Conservation (phyloP, 2,329 filamentous ascomycete genomes). For the Fusarium drepaniforme region DNA sequence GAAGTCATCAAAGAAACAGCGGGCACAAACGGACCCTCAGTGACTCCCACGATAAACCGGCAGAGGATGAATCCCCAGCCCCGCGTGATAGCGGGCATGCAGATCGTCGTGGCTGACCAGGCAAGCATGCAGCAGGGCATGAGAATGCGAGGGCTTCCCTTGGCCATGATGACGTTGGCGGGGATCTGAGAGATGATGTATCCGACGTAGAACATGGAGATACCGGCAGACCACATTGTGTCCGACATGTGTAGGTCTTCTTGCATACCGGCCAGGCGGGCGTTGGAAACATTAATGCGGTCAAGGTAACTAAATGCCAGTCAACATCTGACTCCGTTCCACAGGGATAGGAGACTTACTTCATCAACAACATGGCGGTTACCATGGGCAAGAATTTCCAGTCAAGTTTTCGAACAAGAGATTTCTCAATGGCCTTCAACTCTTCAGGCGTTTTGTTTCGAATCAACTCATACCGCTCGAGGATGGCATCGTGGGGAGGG, state of each 20-base stretch:
- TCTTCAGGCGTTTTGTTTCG: slow-evolving; percentile 11
- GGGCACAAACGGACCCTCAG: slow-evolving; percentile 58
- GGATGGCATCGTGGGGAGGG: slow-evolving; percentile 13
- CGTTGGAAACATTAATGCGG: slow-evolving; percentile 62
- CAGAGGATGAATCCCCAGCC: slow-evolving; percentile 47
- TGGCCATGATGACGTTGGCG: slow-evolving; percentile 59
- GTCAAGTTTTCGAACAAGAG: slow-evolving; percentile 43
- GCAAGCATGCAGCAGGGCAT: slow-evolving; percentile 55
- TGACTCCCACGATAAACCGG: slow-evolving; percentile 48
- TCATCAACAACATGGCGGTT: slow-evolving; percentile 45
- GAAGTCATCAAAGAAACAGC: slow-evolving; percentile 57
- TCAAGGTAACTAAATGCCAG: slow-evolving; percentile 58
- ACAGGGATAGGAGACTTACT: slow-evolving; percentile 24
- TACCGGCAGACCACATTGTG: slow-evolving; percentile 54
- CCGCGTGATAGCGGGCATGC: slow-evolving; percentile 55
- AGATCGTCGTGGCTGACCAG: slow-evolving; percentile 57
- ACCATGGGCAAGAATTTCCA: slow-evolving; percentile 46
- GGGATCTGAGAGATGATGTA: slow-evolving; percentile 61
- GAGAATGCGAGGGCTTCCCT: slow-evolving; percentile 50
- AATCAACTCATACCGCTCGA: slow-evolving; percentile 24
- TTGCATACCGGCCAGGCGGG: slow-evolving; percentile 53
- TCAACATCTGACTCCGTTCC: not conserved
- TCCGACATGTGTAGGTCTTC: slow-evolving; percentile 51
- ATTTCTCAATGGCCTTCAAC: slow-evolving; percentile 41
- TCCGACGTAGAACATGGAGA: slow-evolving; percentile 59